Percentiles rank a stretch among this genome's conserved stretches.
Conservation (phyloP, 805 yeast genomes). For the Starmerella geochares region DNA sequence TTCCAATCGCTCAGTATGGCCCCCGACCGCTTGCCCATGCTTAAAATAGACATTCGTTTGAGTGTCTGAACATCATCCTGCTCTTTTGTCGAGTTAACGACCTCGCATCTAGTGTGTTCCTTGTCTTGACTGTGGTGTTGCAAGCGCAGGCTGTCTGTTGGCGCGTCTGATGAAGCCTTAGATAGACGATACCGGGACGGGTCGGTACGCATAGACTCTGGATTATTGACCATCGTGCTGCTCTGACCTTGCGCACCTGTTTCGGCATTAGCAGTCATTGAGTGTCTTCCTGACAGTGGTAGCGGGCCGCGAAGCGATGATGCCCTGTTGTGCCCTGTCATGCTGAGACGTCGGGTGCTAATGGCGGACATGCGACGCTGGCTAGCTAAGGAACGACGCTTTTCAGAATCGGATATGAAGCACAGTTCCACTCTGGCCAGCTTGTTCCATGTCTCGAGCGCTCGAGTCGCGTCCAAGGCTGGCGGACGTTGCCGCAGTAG, state of each 20-base stretch:
- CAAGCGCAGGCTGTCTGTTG: neutral
- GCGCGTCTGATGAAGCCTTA: neutral
- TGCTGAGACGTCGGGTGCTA: constrained; percentile 7
- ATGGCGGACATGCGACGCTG: constrained; percentile 10
- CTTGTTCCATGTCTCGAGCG: constrained; percentile 9
- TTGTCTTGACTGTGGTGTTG: neutral
- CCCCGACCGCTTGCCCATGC: constrained; percentile 5
- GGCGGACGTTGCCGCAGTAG: neutral
- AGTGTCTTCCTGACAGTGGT: neutral
- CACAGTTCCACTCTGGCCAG: constrained; percentile 10
- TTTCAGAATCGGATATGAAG: neutral
- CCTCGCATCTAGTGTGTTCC: neutral
- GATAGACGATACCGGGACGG: neutral
- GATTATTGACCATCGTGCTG: too few species aligned
- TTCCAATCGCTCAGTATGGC: constrained; percentile 2
- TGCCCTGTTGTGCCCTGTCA: neutral
- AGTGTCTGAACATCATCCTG: too few species aligned
- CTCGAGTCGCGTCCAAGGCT: neutral
- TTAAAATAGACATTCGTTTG: neutral
- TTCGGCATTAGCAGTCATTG: too few species aligned
- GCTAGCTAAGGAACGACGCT: constrained; percentile 2
- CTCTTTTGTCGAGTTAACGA: too few species aligned
- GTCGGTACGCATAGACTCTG: neutral
- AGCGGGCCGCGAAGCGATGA: neutral
- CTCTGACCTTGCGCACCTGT: too few species aligned